Evolutionary conservation across 148 eudicot genomes (phyloP).

Genomic region (Rhododendron vialii): DNA sequence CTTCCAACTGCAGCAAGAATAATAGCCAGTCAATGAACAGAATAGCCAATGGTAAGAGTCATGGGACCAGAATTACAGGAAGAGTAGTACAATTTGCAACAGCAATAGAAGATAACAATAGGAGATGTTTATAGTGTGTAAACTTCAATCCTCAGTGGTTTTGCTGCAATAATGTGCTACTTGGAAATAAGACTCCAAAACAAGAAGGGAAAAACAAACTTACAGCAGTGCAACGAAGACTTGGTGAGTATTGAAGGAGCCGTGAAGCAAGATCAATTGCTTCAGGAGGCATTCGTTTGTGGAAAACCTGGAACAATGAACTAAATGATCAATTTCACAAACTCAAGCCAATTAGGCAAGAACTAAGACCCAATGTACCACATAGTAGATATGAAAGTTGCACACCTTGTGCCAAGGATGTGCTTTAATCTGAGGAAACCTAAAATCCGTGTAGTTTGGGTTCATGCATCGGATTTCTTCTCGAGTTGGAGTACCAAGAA

Average conservation of each 20-base stretch:
- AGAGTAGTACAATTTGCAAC: neutral
- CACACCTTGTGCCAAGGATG: conserved; percentile 98
- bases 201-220: conserved; percentile 19
- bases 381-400: neutral
- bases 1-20: conserved; percentile 66
- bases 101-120: neutral
- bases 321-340: conserved; percentile 3
- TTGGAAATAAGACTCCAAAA: neutral
- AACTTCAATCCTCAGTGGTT: neutral
- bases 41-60: neutral
- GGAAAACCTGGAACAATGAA: conserved; percentile 61
- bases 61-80: neutral
- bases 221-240: conserved; percentile 91
- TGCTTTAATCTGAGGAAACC: conserved; percentile 93
- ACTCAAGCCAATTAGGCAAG: neutral
- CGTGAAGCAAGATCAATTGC: conserved; percentile 91
- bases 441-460: conserved; percentile 88
- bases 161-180: neutral
- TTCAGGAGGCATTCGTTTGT: conserved; percentile 81
- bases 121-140: neutral
- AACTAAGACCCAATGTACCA: neutral
- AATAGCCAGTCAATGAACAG: neutral
- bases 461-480: conserved; percentile 99
- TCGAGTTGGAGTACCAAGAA: conserved; percentile 98
- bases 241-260: conserved; percentile 84